phyloP scores from a whole-genome alignment of 345 rosid genomes.

The Heritiera fomes region DNA sequence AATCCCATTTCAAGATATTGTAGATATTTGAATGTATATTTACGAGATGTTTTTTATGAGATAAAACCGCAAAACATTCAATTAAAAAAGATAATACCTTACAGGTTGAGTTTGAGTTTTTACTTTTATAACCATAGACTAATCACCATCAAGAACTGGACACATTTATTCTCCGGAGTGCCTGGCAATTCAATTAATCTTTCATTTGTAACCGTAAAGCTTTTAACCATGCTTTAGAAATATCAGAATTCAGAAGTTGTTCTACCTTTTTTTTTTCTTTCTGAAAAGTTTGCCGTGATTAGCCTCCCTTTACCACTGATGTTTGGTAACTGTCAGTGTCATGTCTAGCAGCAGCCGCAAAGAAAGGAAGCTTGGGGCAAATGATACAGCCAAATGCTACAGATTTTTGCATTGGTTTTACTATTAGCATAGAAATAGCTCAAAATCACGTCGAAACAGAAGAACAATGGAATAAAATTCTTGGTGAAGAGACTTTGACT shows the following conservation, averaged over 20 bases:
- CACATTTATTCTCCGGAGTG: too few species aligned
- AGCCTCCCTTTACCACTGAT: not conserved
- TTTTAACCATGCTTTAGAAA: too few species aligned
- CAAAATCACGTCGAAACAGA: constrained; percentile 4
- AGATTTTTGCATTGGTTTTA: not conserved
- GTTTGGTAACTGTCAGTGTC: constrained; percentile 4
- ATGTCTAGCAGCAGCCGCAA: not conserved
- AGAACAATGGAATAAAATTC: not conserved
- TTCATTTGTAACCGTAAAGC: too few species aligned
- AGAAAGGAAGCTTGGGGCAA: not conserved
- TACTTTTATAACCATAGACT: not conserved
- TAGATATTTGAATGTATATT: too few species aligned
- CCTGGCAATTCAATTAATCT: too few species aligned
- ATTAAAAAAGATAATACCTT: too few species aligned
- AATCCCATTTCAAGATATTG: too few species aligned
- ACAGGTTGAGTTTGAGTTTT: too few species aligned
- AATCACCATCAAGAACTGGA: too few species aligned
- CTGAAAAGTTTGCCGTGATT: not conserved
- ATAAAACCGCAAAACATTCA: too few species aligned
- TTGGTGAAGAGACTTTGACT: constrained; percentile 26
- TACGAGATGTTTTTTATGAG: too few species aligned
- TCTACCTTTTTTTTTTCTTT: not conserved
- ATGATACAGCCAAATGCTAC: not conserved
- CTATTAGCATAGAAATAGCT: not conserved
- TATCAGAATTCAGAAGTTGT: not conserved